Evolutionary conservation across 139 green algal species (phyloP).

Genomic region (Tetradesmus obliquus): DNA sequence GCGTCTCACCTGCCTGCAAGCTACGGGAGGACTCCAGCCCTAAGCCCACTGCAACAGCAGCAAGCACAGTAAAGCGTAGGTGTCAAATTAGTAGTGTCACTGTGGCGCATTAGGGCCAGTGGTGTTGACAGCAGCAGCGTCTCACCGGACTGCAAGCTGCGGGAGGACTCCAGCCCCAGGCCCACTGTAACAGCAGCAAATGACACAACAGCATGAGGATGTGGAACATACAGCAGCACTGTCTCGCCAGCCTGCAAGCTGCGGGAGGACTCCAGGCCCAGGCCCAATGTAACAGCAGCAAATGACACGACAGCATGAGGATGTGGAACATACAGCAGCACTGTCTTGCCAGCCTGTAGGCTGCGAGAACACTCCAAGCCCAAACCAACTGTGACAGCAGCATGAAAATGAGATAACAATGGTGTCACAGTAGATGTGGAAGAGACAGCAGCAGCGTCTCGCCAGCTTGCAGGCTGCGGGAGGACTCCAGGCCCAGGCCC

Average conservation of each 20-base stretch:
- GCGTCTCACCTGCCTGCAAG: constrained; percentile 10
- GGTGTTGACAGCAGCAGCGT: constrained; percentile 16
- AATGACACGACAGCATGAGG: no score
- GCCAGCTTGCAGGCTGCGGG: not conserved
- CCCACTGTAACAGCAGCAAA: not conserved
- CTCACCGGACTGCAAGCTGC: constrained; percentile 4
- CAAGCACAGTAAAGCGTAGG: not conserved
- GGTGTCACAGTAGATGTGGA: no score
- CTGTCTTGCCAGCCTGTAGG: not conserved
- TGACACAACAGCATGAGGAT: no score
- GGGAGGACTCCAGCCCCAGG: not conserved
- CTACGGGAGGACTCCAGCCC: constrained; percentile 1
- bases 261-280: not conserved
- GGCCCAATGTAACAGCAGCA: not conserved
- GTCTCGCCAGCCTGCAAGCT: constrained; percentile 5
- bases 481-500: not conserved
- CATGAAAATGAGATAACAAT: no score
- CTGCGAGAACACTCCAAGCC: not conserved
- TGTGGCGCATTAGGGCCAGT: not conserved
- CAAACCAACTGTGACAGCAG: not conserved
- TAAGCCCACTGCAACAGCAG: not conserved
- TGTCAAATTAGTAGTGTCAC: no score
- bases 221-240: not conserved
- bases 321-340: not conserved
- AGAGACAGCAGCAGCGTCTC: no score